Conservation (phyloP, 257 asterid genomes). For the Rhazya stricta region DNA sequence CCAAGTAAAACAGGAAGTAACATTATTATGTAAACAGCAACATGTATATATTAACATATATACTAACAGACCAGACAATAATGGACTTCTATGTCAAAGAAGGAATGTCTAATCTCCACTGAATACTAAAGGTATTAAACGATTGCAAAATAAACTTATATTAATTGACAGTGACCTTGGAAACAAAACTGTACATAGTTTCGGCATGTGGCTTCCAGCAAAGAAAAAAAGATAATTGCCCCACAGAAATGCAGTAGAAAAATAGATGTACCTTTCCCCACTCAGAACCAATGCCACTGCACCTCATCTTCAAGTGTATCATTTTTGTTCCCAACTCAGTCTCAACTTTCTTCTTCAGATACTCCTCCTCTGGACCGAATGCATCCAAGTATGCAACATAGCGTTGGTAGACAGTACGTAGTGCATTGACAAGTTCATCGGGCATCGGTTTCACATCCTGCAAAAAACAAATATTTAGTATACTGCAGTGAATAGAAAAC, state of each 20-base stretch:
- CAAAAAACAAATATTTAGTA: constrained; percentile 24
- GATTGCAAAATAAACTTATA: too few species aligned
- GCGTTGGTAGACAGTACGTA: constrained; percentile 56
- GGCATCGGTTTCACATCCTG: constrained; percentile 91
- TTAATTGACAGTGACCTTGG: too few species aligned
- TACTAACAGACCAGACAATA: too few species aligned
- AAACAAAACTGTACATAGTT: too few species aligned
- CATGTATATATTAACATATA: too few species aligned
- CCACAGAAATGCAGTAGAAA: constrained; percentile 16
- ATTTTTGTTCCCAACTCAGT: constrained; percentile 74
- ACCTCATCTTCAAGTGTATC: constrained; percentile 98
- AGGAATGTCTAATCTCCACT: too few species aligned
- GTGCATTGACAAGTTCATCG: constrained; percentile 58
- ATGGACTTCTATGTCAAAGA: too few species aligned
- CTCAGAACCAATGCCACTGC: constrained; percentile 81
- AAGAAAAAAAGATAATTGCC: constrained; percentile 5
- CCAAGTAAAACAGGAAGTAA: not conserved
- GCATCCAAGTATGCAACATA: constrained; percentile 68
- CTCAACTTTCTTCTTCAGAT: constrained; percentile 94
- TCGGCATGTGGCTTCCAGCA: not conserved
- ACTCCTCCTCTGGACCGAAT: constrained; percentile 80
- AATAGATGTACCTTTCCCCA: constrained; percentile 87
- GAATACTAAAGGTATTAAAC: too few species aligned
- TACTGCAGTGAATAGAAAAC: constrained; percentile 13
- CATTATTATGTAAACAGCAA: not conserved